Evolutionary conservation across 1,139 yeast species (phyloP).

Genomic region (Candida frijolesensis): DNA sequence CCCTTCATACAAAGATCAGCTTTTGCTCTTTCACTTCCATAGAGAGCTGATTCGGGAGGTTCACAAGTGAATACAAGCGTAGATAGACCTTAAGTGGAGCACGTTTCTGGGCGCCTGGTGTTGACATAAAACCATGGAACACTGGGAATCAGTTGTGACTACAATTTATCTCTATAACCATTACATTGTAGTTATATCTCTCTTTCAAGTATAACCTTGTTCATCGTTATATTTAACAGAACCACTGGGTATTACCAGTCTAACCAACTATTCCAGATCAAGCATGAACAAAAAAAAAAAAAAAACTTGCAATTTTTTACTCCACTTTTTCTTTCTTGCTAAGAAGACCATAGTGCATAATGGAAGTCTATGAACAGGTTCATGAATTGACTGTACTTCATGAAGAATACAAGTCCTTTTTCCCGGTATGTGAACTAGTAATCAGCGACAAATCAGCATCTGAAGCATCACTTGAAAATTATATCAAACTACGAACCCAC

Average conservation of each 20-base stretch:
- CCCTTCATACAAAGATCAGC: slow-evolving; percentile 32
- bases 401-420: slow-evolving; percentile 32
- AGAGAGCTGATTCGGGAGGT: slow-evolving; percentile 23
- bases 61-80: slow-evolving; percentile 40
- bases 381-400: slow-evolving; percentile 28
- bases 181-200: neutral
- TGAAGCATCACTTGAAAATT: slow-evolving; percentile 6
- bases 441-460: slow-evolving; percentile 1
- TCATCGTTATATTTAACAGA: too few species aligned
- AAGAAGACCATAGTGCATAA: slow-evolving; percentile 2
- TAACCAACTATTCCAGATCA: too few species aligned
- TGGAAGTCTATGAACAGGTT: slow-evolving; percentile 21
- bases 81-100: slow-evolving; percentile 46
- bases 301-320: neutral
- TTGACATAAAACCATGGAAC: slow-evolving; percentile 47
- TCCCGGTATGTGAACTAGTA: slow-evolving; percentile 24
- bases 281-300: too few species aligned
- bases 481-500: slow-evolving; percentile 12
- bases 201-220: too few species aligned
- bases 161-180: slow-evolving; percentile 24
- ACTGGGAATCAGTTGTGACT: slow-evolving; percentile 61
- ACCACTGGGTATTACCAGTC: too few species aligned
- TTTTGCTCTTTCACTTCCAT: slow-evolving; percentile 17
- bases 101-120: slow-evolving; percentile 64
- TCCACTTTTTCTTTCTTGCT: neutral